These are phyloP conservation scores for Penicillium sp. DNA, from an alignment of 2,329 filamentous ascomycete species.

Conservation along the genomic window DNA sequence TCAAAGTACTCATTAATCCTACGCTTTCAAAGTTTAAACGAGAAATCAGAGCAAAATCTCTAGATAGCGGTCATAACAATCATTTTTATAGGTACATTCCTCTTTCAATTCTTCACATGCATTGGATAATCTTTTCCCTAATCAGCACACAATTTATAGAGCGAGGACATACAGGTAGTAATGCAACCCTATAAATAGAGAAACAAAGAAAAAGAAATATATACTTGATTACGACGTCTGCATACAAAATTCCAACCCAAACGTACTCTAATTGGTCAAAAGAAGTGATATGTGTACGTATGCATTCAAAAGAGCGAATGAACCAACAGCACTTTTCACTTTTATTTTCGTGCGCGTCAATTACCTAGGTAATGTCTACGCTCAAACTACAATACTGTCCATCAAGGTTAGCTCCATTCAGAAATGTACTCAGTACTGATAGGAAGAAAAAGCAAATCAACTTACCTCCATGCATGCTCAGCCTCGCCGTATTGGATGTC, in stretches of 20 bases:
- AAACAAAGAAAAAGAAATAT: too few relatives aligned
- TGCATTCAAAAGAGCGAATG: too few relatives aligned
- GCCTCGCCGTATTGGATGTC: slow-evolving; percentile 91
- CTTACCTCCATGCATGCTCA: slow-evolving; percentile 84
- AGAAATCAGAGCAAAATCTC: too few relatives aligned
- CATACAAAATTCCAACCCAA: too few relatives aligned
- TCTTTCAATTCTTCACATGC: not conserved
- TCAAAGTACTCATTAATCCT: too few relatives aligned
- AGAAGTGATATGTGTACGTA: too few relatives aligned
- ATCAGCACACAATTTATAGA: not conserved
- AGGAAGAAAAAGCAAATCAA: slow-evolving; percentile 3
- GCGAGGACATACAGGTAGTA: too few relatives aligned
- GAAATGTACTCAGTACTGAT: not conserved
- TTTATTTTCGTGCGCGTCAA: too few relatives aligned
- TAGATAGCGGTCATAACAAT: not conserved
- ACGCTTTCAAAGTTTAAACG: too few relatives aligned
- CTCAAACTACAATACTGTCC: not conserved
- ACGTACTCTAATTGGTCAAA: too few relatives aligned
- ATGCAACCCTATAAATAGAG: too few relatives aligned
- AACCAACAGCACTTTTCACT: too few relatives aligned
- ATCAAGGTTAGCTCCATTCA: not conserved
- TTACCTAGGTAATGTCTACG: not conserved
- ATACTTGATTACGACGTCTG: not conserved
- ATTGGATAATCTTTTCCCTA: not conserved
- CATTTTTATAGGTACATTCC: not conserved